Evolutionary conservation across 2,329 filamentous ascomycete species (phyloP), one percentile per base, ranked within the genome.

Genomic region (Claviceps quebecensis): DNA sequence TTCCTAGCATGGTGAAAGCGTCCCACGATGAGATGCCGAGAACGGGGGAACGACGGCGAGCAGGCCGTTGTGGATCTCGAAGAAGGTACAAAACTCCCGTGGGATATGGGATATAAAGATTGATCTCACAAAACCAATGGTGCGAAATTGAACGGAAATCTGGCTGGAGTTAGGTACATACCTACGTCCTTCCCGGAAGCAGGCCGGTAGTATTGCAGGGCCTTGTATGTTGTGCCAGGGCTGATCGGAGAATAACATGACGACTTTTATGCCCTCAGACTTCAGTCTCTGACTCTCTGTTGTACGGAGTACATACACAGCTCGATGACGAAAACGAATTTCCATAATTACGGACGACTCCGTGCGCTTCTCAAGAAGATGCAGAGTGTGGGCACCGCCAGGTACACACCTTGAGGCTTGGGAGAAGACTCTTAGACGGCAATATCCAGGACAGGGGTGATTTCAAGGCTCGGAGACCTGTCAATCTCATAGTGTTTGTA

Each of bases 181-280:
- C n/a, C n/a, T n/a, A 43, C 13, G 41, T 51, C 38, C 26, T 40
- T 52, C 41, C 19, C 48, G 36, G 47, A 50, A 54, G 38, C 41
- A 48, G 34, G 29, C 48, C 53, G 43, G 49, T 45, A 45, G 52
- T 40, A 43, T 43, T 43, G 19, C 49, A 48, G 43, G 44, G 50
- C 22, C 11, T 46, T 36, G 11, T 40, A 39, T 50, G 14, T 50
- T 41, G 47, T 51, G 5, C 40, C 19, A 47, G 51, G 26, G 39
- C 49, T 34, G 41, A 44, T 51, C 51, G 55, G 53, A 53, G 48
- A 54, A 55, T 53, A 52, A 48, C 52, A 47, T 52, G 36, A 48
- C 38, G 52, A 51, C n/a, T 52, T 50, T 53, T 51, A 49, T 55
- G 51, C 51, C 55, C 46, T 44, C 40, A 39, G 41, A 34, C 29